Evolutionary conservation across 345 rosid genomes (phyloP).

Genomic region (Populus ilicifolia): DNA sequence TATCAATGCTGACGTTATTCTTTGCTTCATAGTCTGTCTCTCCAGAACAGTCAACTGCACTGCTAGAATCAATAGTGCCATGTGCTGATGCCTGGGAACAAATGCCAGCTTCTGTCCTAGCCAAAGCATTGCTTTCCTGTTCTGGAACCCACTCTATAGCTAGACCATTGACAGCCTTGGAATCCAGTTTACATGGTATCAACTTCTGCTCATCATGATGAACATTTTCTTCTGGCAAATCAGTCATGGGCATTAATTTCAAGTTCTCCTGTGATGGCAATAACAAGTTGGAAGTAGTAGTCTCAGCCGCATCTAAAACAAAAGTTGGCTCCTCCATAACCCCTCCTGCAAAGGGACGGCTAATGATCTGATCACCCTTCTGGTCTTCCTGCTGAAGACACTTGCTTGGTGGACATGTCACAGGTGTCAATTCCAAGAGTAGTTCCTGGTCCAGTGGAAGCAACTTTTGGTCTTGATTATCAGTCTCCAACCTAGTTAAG

Average conservation of each 20-base stretch:
- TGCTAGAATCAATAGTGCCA: constrained; percentile 26
- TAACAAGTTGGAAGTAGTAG: not conserved
- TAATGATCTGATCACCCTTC: constrained; percentile 3
- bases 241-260: constrained; percentile 10
- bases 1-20: constrained; percentile 31
- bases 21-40: constrained; percentile 35
- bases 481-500: not conserved
- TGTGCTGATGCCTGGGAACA: constrained; percentile 19
- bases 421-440: constrained; percentile 14
- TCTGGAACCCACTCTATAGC: not conserved
- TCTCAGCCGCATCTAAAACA: not conserved
- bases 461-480: not conserved
- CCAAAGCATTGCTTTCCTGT: constrained; percentile 17
- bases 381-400: constrained; percentile 9
- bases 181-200: not conserved
- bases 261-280: constrained; percentile 5
- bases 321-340: constrained; percentile 4
- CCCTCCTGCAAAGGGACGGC: constrained; percentile 3
- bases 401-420: not conserved
- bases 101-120: constrained; percentile 21
- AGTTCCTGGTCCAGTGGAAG: not conserved
- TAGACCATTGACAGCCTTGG: constrained; percentile 4
- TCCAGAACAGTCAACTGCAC: constrained; percentile 28
- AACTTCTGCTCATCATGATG: constrained; percentile 17
- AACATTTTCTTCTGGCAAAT: constrained; percentile 11